A percentile compares a stretch with the other conserved stretches of the same genome.
phyloP scores from a whole-genome alignment of 371 early-diverging fungal genomes.

The Saksenaea vasiformis region DNA sequence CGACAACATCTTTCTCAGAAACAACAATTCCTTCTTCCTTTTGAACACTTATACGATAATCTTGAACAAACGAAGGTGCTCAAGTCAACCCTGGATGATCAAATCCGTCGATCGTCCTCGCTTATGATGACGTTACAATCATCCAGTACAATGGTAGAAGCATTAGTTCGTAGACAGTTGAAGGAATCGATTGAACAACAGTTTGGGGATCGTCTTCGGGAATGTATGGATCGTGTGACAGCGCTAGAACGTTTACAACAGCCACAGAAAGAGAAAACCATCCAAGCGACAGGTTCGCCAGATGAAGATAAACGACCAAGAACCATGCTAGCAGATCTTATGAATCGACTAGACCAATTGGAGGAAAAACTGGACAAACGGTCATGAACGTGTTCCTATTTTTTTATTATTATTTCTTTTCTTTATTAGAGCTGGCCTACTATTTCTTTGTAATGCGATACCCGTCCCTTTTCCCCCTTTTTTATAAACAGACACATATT shows the following conservation, averaged over 20 bases:
- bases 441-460: slow-evolving; percentile 2
- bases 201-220: slow-evolving; percentile 20
- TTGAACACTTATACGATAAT: slow-evolving; percentile 59
- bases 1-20: slow-evolving; percentile 30
- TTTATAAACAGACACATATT: background rate
- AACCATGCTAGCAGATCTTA: slow-evolving; percentile 26
- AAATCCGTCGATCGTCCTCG: slow-evolving; percentile 72
- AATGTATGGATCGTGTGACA: slow-evolving; percentile 27
- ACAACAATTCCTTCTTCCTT: slow-evolving; percentile 56
- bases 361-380: slow-evolving; percentile 30
- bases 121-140: slow-evolving; percentile 75
- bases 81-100: slow-evolving; percentile 69
- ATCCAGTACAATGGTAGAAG: slow-evolving; percentile 73
- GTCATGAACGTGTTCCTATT: slow-evolving; percentile 8
- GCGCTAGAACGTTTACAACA: slow-evolving; percentile 20
- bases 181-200: slow-evolving; percentile 33
- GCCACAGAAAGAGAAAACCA: background rate
- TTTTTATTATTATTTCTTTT: slow-evolving; percentile 13
- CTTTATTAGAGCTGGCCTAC: slow-evolving; percentile 2
- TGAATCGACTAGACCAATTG: slow-evolving; percentile 37
- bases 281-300: slow-evolving; percentile 17
- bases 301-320: slow-evolving; percentile 11
- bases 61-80: slow-evolving; percentile 57
- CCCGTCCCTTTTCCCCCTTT: background rate
- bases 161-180: slow-evolving; percentile 65